Evolutionary conservation across 768 basidiomycete genomes (phyloP), one percentile per base, ranked within the genome.

Genomic region (Suillus sp.): DNA sequence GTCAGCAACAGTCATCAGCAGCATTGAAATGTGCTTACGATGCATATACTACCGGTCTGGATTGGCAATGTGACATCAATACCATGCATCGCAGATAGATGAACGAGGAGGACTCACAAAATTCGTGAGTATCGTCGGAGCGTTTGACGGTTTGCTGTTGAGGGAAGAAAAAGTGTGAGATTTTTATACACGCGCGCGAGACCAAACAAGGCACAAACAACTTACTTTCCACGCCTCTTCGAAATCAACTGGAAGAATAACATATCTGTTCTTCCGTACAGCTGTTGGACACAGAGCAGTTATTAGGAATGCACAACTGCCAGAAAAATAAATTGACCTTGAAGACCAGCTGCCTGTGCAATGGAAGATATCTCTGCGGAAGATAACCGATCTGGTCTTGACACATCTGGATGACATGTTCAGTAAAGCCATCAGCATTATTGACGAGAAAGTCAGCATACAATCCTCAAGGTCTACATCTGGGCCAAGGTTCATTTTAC

Each of bases 211-310:
- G 63, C 11, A 68, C 72, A 88, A 89, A 87, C 67, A 84, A 86
- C 92, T 72, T 68, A 96, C 95, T 85, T 98, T 99, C 96, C 96
- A 99, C 73, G 95, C 95, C 77, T 99, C 96, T 75, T 99, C 97
- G 71, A 99, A 99, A 84, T 99, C 97, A 16, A 91, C 86, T 0
- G 97, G 96, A 25, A 99, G 81, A 72, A 99, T 96, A 53, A 99
- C 87, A 79, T 99, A 99, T 72, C 96, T 91, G 77, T 99, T 98
- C 81, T 98, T 98, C 63, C 96, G 90, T 18, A 99, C 96, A 68
- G 96, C 96, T 95, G 67, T 47, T 45, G 57, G 63, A 55, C 42
- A 25, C 10, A 56, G 25, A 57, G 6, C 25, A 6, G 11, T 57
- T 57, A 40, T 18, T 59, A 59, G 13, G 32, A 35, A 22, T 34